Evolutionary conservation across 495 filamentous ascomycete species (phyloP), one percentile per base, ranked within the genome.

Genomic region (Aspergillus asperescens): DNA sequence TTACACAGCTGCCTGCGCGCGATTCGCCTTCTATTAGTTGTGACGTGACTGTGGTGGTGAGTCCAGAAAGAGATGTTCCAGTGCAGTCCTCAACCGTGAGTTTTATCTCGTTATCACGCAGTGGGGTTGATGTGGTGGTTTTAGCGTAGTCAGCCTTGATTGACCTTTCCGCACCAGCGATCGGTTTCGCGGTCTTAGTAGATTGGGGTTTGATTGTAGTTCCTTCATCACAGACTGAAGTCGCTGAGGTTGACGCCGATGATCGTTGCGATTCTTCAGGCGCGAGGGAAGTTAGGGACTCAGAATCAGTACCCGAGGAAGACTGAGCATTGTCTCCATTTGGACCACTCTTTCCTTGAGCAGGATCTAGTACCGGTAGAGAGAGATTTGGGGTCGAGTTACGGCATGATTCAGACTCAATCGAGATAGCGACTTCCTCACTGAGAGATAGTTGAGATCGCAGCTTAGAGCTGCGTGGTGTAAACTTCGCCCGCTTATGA

Each of bases 371-470:
- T 1, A 19, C n/a, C 20, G 22, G 18, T 8, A 43, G 5, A 19
- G 42, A 19, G 19, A 44, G 39, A 32, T 57, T 59, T 1, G 50
- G 41, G n/a, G 57, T 62, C 3, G 57, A 18, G 24, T 34, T 25
- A 22, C 40, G 51, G 15, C 43, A 58, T 40, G 57, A 41, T 24
- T 58, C 63, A 16, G 50, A 48, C 25, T 60, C 51, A 20, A 56
- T 50, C 1, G 54, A 48, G 10, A 52, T 39, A 16, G 54, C 29
- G 23, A 57, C 44, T 25, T 47, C 44, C 22, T 74, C 72, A 40
- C 68, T 55, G 18, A 67, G 57, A 20, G 65, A 66, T 9, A 75
- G 60, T 31, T 72, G 69, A 48, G 73, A 66, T 34, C 70, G 62
- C 29, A 75, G 28, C 23, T 75, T 76, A 3, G 73, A 76, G 13